Evolutionary conservation across 805 yeast genomes (phyloP), one percentile per base, ranked within the genome.

Genomic region (Hanseniaspora singularis): DNA sequence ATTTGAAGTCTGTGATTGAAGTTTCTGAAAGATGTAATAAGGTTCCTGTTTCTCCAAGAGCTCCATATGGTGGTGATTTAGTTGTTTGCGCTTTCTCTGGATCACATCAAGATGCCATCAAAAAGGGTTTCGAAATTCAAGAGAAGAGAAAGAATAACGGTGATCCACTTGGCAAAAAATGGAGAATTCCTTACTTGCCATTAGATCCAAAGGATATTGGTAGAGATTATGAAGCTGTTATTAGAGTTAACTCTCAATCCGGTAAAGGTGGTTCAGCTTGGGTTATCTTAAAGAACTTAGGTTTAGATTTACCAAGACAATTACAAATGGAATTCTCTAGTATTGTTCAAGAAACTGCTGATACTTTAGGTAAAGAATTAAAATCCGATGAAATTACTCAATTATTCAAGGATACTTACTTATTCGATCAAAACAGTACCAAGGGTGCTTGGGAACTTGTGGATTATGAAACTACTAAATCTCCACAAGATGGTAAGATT

Each of bases 211-310:
- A 77, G 64, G 89, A 81, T 62, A 76, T 81, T 54, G 89, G 89
- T 49, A 72, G 86, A 68, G 79, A 72, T 55, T 81, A 81, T 62
- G 89, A 81, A 66, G 88, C 87, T 46, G 83, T 81, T 50, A 81
- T 81, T 59, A 72, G 89, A 69, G 88, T 81, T 57, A 81, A 81
- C 66, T 81, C 89, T 19, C 89, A 81, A 66, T 77, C 85, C n/a
- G 89, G 89, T 63, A 81, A 81, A 63, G 89, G 89, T 59, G 89
- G 89, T 63, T 85, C 88, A 38, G 85, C 88, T 19, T 81, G 89
- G 89, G 76, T 81, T 49, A 71, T 81, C 52, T 72, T 79, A 57
- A 71, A 83, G 64, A 68, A 81, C 27, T 65, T 79, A 54, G 87
- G 84, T 51, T 67, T 81, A 54, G 89, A 81, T 58, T 66, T 81